Evolutionary conservation across 306 rosid genomes (phyloP).

Genomic region (Trifolium fragiferum): DNA sequence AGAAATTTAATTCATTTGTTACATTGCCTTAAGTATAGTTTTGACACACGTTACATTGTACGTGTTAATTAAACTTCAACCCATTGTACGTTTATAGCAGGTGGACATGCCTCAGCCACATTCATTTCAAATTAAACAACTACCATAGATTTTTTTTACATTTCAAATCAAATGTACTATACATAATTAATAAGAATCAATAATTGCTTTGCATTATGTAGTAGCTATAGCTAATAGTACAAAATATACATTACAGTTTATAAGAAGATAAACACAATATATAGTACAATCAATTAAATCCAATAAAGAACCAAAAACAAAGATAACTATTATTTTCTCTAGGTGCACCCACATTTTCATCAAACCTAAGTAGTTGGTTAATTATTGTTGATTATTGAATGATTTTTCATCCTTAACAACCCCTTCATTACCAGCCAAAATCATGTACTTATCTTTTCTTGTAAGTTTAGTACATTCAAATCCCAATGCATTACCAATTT

Average conservation of each 20-base stretch:
- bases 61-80: neutral
- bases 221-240: neutral
- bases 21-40: neutral
- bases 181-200: neutral
- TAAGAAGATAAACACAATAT: neutral
- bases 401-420: constrained; percentile 26
- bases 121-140: neutral
- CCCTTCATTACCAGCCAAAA: constrained; percentile 89
- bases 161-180: neutral
- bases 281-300: neutral
- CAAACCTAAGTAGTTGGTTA: neutral
- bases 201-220: constrained; percentile 5
- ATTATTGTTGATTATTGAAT: neutral
- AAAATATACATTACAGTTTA: neutral
- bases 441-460: constrained; percentile 78
- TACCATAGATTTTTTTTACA: neutral
- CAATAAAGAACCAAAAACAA: neutral
- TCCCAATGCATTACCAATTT: constrained; percentile 59
- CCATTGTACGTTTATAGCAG: neutral
- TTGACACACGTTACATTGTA: neutral
- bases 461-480: constrained; percentile 74
- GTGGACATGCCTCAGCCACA: neutral
- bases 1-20: neutral
- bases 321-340: neutral
- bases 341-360: constrained; percentile 8